phyloP scores from a whole-genome alignment of 2,329 filamentous ascomycete genomes.

The Metarhizium album region DNA sequence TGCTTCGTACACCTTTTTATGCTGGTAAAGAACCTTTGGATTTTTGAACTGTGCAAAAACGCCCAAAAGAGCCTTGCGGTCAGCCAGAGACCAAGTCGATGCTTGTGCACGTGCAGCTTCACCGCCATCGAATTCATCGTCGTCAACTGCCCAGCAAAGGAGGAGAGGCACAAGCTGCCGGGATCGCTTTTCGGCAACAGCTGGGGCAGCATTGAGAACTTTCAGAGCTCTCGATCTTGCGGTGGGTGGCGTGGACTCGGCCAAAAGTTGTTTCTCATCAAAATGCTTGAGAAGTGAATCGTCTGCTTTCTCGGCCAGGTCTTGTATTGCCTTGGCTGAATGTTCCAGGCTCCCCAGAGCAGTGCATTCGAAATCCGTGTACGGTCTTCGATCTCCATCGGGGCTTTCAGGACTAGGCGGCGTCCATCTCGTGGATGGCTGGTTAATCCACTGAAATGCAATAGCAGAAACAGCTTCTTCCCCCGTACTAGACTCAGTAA shows the following conservation, averaged over 20 bases:
- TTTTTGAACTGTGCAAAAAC: slow-evolving; percentile 82
- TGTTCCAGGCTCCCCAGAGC: slow-evolving; percentile 54
- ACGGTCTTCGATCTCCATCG: slow-evolving; percentile 24
- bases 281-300: slow-evolving; percentile 54
- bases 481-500: slow-evolving; percentile 58
- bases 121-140: slow-evolving; percentile 28
- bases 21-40: slow-evolving; percentile 70
- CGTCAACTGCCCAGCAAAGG: slow-evolving; percentile 61
- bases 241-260: slow-evolving; percentile 38
- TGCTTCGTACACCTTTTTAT: slow-evolving; percentile 63
- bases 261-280: slow-evolving; percentile 48
- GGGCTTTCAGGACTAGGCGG: slow-evolving; percentile 27
- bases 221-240: slow-evolving; percentile 71
- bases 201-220: slow-evolving; percentile 62
- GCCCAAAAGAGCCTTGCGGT: slow-evolving; percentile 72
- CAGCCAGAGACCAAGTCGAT: slow-evolving; percentile 58
- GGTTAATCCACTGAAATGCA: slow-evolving; percentile 67
- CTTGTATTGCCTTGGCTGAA: slow-evolving; percentile 39
- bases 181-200: slow-evolving; percentile 75
- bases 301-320: slow-evolving; percentile 39
- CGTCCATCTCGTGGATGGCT: slow-evolving; percentile 44
- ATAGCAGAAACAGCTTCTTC: slow-evolving; percentile 63
- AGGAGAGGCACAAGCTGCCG: slow-evolving; percentile 78
- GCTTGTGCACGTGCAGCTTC: slow-evolving; percentile 22
- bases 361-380: slow-evolving; percentile 77